These are phyloP conservation scores for Penicillium hesseltinei DNA, from an alignment of 2,329 filamentous ascomycete genomes.

Conservation along the genomic window DNA sequence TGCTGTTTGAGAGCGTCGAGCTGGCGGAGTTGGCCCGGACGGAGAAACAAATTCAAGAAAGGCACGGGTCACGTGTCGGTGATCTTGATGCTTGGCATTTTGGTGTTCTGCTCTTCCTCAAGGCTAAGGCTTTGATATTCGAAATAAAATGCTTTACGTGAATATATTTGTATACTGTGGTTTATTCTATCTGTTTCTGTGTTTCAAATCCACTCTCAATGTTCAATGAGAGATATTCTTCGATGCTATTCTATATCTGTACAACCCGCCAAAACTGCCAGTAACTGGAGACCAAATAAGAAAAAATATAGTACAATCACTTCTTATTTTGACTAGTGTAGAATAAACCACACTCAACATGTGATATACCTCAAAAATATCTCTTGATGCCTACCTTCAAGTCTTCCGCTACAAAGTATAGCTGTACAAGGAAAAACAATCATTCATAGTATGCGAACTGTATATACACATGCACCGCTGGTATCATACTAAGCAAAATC, in stretches of 20 bases:
- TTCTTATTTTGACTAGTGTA: too few species aligned
- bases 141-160: not conserved
- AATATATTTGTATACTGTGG: not conserved
- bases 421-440: not conserved
- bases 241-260: not conserved
- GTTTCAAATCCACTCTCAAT: too few species aligned
- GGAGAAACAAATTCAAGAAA: conserved; percentile 24
- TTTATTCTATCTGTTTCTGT: not conserved
- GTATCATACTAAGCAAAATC: conserved; percentile 15
- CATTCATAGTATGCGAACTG: conserved; percentile 15
- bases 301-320: too few species aligned
- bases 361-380: too few species aligned
- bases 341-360: too few species aligned
- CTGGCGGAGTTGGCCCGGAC: conserved; percentile 19
- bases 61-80: conserved; percentile 26
- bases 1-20: conserved; percentile 2
- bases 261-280: not conserved
- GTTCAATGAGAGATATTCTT: not conserved
- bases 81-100: conserved; percentile 15
- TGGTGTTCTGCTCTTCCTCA: not conserved
- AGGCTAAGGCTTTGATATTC: not conserved
- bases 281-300: too few species aligned
- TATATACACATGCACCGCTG: conserved; percentile 27
- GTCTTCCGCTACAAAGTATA: too few species aligned
- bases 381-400: too few species aligned